Percentiles rank a stretch among this genome's conserved stretches.
Conservation (phyloP, 352 stramenopile genomes). For the Elongisporangium senticosum region DNA sequence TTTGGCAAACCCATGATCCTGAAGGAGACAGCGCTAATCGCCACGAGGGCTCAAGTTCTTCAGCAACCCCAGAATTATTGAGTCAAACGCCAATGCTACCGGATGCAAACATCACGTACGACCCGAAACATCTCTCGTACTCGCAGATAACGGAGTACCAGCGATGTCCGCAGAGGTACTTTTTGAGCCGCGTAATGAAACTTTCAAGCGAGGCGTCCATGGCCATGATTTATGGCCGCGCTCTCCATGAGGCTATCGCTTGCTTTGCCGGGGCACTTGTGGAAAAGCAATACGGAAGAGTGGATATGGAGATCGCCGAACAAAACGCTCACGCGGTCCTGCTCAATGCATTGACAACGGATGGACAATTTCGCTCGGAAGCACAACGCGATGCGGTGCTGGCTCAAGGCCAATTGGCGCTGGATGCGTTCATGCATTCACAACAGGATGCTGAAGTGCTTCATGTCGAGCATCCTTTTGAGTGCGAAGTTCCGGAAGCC, state of each 20-base stretch:
- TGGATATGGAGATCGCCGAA: conserved; percentile 1
- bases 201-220: conserved; percentile 36
- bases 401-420: conserved; percentile 25
- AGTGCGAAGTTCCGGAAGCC: conserved; percentile 35
- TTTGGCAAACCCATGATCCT: conserved; percentile 14
- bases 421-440: conserved; percentile 39
- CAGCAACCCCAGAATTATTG: not conserved
- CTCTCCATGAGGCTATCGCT: conserved; percentile 68
- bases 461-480: conserved; percentile 60
- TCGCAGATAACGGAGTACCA: conserved; percentile 78
- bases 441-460: conserved; percentile 32
- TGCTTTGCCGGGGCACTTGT: conserved; percentile 30
- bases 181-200: conserved; percentile 61
- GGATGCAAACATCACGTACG: conserved; percentile 13
- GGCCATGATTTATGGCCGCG: conserved; percentile 70
- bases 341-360: conserved; percentile 9
- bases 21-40: not conserved
- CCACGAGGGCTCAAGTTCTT: not conserved
- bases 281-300: conserved; percentile 1
- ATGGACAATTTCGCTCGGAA: conserved; percentile 29
- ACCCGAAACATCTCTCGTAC: conserved; percentile 69
- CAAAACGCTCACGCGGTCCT: conserved; percentile 5
- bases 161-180: conserved; percentile 77
- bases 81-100: not conserved
- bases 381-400: conserved; percentile 29